phyloP scores from a whole-genome alignment of 495 filamentous ascomycete species.

The Haplographium delicatum region DNA sequence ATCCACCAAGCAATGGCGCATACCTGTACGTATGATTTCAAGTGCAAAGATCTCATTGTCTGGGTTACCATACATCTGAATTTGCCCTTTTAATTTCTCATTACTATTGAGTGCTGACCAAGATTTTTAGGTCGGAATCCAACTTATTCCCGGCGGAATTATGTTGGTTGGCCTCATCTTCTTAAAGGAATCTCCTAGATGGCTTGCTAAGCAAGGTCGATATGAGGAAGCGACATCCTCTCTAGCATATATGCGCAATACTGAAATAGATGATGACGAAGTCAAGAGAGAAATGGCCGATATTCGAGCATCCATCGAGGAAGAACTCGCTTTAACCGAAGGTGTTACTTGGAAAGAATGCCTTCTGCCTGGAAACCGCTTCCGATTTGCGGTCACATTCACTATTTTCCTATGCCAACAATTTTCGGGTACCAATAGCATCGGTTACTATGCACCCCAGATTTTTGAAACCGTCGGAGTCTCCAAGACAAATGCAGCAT shows the following conservation, averaged over 20 bases:
- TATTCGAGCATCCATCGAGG: constrained; percentile 22
- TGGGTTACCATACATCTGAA: background rate
- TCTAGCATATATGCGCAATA: constrained; percentile 14
- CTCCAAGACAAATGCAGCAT: constrained; percentile 34
- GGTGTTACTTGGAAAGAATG: constrained; percentile 21
- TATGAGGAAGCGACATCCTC: constrained; percentile 14
- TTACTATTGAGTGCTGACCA: too few relatives aligned
- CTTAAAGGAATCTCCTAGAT: constrained; percentile 22
- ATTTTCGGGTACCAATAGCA: constrained; percentile 45
- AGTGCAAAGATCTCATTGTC: background rate
- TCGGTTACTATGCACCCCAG: constrained; percentile 47
- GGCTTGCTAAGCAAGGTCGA: constrained; percentile 17
- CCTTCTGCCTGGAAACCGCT: constrained; percentile 20
- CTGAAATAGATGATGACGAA: constrained; percentile 2
- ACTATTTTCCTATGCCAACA: constrained; percentile 49
- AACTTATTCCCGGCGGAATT: constrained; percentile 15
- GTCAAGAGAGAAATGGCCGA: constrained; percentile 20
- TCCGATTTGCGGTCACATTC: constrained; percentile 39
- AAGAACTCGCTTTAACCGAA: constrained; percentile 20
- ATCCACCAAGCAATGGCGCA: constrained; percentile 44
- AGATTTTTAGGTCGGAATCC: constrained; percentile 7
- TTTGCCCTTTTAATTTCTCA: too few relatives aligned
- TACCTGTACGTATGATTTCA: constrained; percentile 25
- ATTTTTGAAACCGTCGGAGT: constrained; percentile 46
- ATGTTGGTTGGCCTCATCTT: constrained; percentile 18